phyloP scores from a whole-genome alignment of 2,329 filamentous ascomycete genomes.

The Aphanocladium album region DNA sequence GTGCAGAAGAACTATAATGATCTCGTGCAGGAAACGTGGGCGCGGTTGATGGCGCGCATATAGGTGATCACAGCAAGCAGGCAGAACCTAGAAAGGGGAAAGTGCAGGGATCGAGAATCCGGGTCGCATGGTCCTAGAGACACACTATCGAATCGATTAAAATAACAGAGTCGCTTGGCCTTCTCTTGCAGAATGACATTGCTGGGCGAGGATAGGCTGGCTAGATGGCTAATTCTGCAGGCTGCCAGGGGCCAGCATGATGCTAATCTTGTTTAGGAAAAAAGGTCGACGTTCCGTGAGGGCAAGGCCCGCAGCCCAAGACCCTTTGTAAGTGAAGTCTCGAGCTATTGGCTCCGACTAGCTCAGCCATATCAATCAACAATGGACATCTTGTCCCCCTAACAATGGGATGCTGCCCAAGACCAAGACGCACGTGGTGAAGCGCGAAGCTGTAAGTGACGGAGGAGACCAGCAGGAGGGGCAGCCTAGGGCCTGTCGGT shows the following conservation, averaged over 20 bases:
- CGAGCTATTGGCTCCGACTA: background rate
- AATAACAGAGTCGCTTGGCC: background rate
- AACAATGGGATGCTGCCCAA: background rate
- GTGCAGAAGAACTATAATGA: background rate
- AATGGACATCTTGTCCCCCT: background rate
- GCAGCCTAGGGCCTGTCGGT: background rate
- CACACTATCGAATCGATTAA: background rate
- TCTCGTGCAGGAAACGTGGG: background rate
- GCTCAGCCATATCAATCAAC: background rate
- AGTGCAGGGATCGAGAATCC: background rate
- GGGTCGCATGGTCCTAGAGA: slow-evolving; percentile 2
- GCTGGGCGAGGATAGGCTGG: background rate
- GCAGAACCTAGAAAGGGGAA: background rate
- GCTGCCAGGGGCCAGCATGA: slow-evolving; percentile 2
- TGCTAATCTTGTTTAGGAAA: slow-evolving; percentile 1
- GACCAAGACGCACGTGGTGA: background rate
- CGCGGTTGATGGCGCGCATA: background rate
- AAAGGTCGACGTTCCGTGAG: background rate
- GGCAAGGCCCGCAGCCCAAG: background rate
- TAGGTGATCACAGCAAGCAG: background rate
- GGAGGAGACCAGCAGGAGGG: background rate
- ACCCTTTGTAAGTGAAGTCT: background rate
- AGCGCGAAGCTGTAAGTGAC: slow-evolving; percentile 5
- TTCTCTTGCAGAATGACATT: background rate
- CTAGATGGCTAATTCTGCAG: background rate